These are phyloP conservation scores for Phytopythium helicoides DNA, from an alignment of 352 stramenopile species.

Conservation along the genomic window DNA sequence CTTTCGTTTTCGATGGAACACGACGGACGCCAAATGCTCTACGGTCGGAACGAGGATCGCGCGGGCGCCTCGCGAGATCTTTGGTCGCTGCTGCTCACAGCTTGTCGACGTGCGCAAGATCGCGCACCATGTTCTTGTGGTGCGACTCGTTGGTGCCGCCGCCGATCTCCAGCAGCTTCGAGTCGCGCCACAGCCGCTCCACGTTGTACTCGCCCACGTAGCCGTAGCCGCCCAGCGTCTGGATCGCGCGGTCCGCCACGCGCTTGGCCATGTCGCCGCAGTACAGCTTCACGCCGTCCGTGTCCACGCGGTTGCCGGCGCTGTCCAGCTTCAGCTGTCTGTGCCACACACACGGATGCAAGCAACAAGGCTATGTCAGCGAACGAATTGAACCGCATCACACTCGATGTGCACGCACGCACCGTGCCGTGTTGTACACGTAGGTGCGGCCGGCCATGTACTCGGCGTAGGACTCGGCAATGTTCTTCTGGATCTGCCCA, in stretches of 20 bases:
- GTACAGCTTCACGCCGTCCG: slow-evolving; percentile 98
- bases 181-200: slow-evolving; percentile 97
- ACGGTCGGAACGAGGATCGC: neutral
- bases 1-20: slow-evolving; percentile 6
- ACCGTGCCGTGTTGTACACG: slow-evolving; percentile 95
- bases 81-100: slow-evolving; percentile 19
- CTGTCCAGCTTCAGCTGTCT: slow-evolving; percentile 94
- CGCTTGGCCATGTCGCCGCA: slow-evolving; percentile 97
- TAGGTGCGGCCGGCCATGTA: slow-evolving; percentile 97
- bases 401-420: slow-evolving; percentile 18
- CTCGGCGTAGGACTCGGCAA: slow-evolving; percentile 98
- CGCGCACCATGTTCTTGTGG: slow-evolving; percentile 98
- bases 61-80: neutral
- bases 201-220: slow-evolving; percentile 99
- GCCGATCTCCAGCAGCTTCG: slow-evolving; percentile 99
- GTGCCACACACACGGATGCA: slow-evolving; percentile 6
- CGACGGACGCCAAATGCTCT: neutral
- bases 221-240: slow-evolving; percentile 97
- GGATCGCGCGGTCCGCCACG: slow-evolving; percentile 97
- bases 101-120: slow-evolving; percentile 52
- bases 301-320: slow-evolving; percentile 96
- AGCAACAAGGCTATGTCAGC: no score
- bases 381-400: no score
- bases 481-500: slow-evolving; percentile 95
- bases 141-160: slow-evolving; percentile 98